A percentile compares a stretch with the other conserved stretches of the same genome.
phyloP scores from a whole-genome alignment of 2,329 filamentous ascomycete species.

The Penicillium corylophilum region DNA sequence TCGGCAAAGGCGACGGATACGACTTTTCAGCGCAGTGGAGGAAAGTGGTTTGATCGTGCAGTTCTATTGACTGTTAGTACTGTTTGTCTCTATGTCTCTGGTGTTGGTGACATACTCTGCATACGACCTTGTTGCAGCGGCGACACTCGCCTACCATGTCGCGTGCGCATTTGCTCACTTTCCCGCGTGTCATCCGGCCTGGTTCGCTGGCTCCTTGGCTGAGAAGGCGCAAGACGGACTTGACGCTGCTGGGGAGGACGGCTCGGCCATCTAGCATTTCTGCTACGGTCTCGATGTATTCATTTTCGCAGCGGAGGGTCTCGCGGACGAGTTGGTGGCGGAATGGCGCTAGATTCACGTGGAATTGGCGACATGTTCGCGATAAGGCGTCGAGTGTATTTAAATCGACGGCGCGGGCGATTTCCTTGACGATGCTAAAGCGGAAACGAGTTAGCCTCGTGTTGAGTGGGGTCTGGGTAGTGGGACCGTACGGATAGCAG shows the following conservation, averaged over 20 bases:
- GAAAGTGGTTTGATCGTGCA: slow-evolving; percentile 83
- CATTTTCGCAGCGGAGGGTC: slow-evolving; percentile 78
- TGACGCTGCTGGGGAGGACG: slow-evolving; percentile 31
- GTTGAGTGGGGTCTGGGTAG: slow-evolving; percentile 10
- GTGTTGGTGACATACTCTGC: slow-evolving; percentile 62
- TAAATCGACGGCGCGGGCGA: slow-evolving; percentile 77
- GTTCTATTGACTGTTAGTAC: slow-evolving; percentile 60
- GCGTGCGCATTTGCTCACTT: slow-evolving; percentile 75
- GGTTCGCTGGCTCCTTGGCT: slow-evolving; percentile 31
- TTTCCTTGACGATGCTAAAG: slow-evolving; percentile 69
- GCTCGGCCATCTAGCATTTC: slow-evolving; percentile 46
- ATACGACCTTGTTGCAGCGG: slow-evolving; percentile 73
- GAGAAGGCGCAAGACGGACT: slow-evolving; percentile 30
- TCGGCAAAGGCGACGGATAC: slow-evolving; percentile 78
- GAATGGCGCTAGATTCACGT: slow-evolving; percentile 74
- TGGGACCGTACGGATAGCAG: slow-evolving; percentile 48
- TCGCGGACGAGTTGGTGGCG: slow-evolving; percentile 69
- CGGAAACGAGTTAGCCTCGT: slow-evolving; percentile 15
- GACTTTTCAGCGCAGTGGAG: slow-evolving; percentile 63
- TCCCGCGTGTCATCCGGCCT: slow-evolving; percentile 57
- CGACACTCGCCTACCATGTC: slow-evolving; percentile 85
- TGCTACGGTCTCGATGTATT: slow-evolving; percentile 48
- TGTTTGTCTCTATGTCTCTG: not conserved
- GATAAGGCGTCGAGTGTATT: slow-evolving; percentile 84
- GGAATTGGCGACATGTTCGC: slow-evolving; percentile 76